Conservation (phyloP, 176 grass and related monocot genomes). For the Coix lacrymajobi region DNA sequence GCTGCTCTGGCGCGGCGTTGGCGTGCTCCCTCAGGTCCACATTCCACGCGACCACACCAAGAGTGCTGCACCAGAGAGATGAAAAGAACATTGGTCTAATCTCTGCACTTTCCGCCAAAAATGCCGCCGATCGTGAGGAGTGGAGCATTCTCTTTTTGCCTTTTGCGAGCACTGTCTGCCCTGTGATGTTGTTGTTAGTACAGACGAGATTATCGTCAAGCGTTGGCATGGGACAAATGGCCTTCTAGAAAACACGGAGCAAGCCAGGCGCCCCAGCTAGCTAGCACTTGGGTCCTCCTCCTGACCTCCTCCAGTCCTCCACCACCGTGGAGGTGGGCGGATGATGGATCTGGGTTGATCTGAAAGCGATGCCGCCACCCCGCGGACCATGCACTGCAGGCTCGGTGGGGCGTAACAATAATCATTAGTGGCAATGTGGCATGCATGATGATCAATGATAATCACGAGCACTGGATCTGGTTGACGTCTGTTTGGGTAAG, state of each 20-base stretch:
- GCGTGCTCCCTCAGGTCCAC: too few relatives aligned
- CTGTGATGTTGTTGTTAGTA: background rate
- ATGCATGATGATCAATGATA: background rate
- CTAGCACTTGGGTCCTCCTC: slow-evolving; percentile 3
- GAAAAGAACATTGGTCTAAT: too few relatives aligned
- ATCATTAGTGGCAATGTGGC: too few relatives aligned
- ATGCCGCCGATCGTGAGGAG: background rate
- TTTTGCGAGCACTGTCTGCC: background rate
- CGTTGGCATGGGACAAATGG: slow-evolving; percentile 1
- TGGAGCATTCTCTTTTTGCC: background rate
- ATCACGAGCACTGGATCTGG: background rate
- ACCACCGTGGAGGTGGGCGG: background rate
- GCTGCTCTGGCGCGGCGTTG: too few relatives aligned
- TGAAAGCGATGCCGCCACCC: slow-evolving; percentile 2
- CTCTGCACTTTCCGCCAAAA: background rate
- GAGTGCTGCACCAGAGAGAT: too few relatives aligned
- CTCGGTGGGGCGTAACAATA: background rate
- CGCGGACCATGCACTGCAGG: background rate
- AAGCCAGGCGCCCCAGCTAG: background rate
- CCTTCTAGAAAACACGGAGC: slow-evolving; percentile 3
- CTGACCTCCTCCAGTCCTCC: too few relatives aligned
- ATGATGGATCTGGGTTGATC: background rate
- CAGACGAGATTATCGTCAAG: background rate
- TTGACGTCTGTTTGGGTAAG: slow-evolving; percentile 26
- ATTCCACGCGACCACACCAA: too few relatives aligned